Conservation (phyloP, 139 green algal species). For the Micromonas commoda region DNA sequence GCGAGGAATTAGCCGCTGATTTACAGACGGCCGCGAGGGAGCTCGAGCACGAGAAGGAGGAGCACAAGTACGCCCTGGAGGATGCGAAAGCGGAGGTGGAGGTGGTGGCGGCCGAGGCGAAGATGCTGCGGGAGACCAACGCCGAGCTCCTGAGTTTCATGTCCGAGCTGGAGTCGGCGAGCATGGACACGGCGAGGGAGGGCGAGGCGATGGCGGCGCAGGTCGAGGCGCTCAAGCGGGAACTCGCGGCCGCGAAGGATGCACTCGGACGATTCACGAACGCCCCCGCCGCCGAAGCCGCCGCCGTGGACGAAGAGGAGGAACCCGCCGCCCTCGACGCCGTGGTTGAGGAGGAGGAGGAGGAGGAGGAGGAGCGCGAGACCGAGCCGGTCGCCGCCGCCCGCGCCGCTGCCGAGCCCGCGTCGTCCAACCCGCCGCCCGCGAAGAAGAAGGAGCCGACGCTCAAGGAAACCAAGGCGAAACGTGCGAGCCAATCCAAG, state of each 20-base stretch:
- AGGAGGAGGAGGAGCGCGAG: too few relatives aligned
- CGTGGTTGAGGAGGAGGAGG: too few relatives aligned
- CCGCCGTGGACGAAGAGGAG: too few relatives aligned
- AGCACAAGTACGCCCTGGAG: background rate
- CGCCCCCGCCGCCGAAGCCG: too few relatives aligned
- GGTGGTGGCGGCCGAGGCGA: background rate
- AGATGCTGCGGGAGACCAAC: background rate
- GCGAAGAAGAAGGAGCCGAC: too few relatives aligned
- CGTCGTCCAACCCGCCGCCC: too few relatives aligned
- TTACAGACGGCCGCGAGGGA: background rate
- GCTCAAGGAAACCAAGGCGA: too few relatives aligned
- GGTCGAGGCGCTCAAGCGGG: background rate
- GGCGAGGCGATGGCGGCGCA: background rate
- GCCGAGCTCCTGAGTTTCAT: background rate
- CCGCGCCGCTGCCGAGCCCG: too few relatives aligned
- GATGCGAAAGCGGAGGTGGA: background rate
- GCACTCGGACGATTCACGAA: too few relatives aligned
- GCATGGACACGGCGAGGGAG: background rate
- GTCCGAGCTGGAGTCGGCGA: background rate
- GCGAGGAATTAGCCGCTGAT: background rate
- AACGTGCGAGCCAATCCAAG: too few relatives aligned
- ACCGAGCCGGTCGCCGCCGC: too few relatives aligned
- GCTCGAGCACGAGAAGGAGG: background rate
- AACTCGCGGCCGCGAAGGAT: background rate
- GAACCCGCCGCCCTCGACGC: too few relatives aligned